Percentiles rank a stretch among this genome's conserved stretches.
phyloP scores from a whole-genome alignment of 2,329 filamentous ascomycete species.

The Didymella arachidicola region DNA sequence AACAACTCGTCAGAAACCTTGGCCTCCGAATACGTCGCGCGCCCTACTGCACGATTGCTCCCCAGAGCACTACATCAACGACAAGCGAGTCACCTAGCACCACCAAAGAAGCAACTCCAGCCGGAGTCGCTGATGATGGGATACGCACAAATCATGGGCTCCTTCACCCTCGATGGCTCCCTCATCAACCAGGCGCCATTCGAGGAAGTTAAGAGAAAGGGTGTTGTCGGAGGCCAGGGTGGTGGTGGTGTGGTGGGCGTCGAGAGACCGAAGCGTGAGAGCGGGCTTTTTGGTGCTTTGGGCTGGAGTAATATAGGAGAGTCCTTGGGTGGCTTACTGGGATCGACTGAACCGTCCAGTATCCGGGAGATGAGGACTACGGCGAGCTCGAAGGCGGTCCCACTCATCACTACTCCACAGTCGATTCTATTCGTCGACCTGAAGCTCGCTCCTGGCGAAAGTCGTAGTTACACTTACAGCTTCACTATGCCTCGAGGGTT shows the following conservation, averaged over 20 bases:
- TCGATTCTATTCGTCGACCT: conserved; percentile 96
- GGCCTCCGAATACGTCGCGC: conserved; percentile 79
- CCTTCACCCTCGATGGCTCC: conserved; percentile 90
- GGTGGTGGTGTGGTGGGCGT: conserved; percentile 86
- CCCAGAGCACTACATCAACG: conserved; percentile 41
- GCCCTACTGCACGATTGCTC: conserved; percentile 60
- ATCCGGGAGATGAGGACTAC: conserved; percentile 95
- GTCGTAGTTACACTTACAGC: conserved; percentile 83
- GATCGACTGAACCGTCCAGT: conserved; percentile 84
- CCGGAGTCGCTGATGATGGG: conserved; percentile 96
- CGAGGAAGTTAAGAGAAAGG: conserved; percentile 94
- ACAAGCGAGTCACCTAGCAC: conserved; percentile 46
- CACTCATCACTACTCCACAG: conserved; percentile 91
- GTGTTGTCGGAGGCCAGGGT: conserved; percentile 81
- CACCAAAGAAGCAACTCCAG: conserved; percentile 42
- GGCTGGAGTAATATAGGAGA: conserved; percentile 89
- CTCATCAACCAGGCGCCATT: conserved; percentile 88
- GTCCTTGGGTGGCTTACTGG: conserved; percentile 87
- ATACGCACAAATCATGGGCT: conserved; percentile 91
- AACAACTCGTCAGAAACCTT: conserved; percentile 95
- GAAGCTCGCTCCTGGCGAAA: conserved; percentile 85
- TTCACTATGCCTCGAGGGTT: conserved; percentile 87
- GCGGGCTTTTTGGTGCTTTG: conserved; percentile 80
- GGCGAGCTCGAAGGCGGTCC: conserved; percentile 84
- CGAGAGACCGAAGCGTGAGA: conserved; percentile 76